A percentile compares a stretch with the other conserved stretches of the same genome.
These are phyloP conservation scores for Talaromyces sp. DNA, from an alignment of 2,329 filamentous ascomycete species.

Conservation along the genomic window DNA sequence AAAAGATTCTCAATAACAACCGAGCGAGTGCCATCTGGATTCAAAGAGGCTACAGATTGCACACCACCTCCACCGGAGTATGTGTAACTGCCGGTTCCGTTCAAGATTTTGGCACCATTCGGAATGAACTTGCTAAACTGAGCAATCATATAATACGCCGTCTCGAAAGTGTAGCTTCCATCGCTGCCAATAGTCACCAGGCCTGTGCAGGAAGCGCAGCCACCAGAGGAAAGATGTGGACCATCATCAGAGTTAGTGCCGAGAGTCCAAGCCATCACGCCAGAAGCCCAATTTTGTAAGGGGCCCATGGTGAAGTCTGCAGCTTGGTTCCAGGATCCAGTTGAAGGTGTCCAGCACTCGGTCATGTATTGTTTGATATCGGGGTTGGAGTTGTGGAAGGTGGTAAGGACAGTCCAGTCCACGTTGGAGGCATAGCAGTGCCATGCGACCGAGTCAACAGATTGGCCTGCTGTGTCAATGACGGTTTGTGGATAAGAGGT, in stretches of 20 bases:
- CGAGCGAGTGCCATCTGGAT: conserved; percentile 50
- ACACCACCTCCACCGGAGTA: conserved; percentile 42
- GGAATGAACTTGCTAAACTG: conserved; percentile 57
- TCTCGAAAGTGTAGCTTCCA: conserved; percentile 48
- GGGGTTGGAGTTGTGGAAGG: conserved; percentile 38
- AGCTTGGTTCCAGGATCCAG: conserved; percentile 29
- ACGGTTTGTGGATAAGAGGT: conserved; percentile 39
- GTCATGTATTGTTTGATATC: conserved; percentile 44
- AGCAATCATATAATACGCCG: conserved; percentile 59
- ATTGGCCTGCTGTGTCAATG: conserved; percentile 31
- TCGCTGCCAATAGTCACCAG: conserved; percentile 34
- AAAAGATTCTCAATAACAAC: conserved; percentile 55
- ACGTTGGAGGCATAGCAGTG: conserved; percentile 43
- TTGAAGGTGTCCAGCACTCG: conserved; percentile 40
- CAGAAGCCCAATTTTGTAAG: conserved; percentile 35
- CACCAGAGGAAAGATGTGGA: conserved; percentile 32
- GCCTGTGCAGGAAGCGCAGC: conserved; percentile 31
- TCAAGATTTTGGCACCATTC: conserved; percentile 48
- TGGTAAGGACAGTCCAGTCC: conserved; percentile 38
- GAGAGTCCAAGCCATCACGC: conserved; percentile 35
- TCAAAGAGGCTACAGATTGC: conserved; percentile 51
- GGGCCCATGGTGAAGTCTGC: conserved; percentile 34
- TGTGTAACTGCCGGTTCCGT: conserved; percentile 49
- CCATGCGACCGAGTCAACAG: conserved; percentile 40
- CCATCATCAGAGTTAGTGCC: conserved; percentile 31